Evolutionary conservation across 2,329 filamentous ascomycete species (phyloP), one percentile per base, ranked within the genome.

Genomic region (Colletotrichum tofieldiae): DNA sequence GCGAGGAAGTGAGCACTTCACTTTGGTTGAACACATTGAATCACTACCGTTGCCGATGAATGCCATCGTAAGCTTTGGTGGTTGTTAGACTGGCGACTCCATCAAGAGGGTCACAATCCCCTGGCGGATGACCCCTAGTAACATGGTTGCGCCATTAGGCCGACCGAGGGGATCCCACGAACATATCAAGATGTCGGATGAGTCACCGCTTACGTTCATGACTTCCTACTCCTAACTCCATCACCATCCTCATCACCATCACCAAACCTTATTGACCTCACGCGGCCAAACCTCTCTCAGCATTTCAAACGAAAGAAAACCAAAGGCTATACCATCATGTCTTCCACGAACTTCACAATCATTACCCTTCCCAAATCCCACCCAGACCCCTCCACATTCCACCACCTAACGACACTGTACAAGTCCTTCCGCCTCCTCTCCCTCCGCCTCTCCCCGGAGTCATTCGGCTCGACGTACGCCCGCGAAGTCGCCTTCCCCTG

Each of bases 391-490:
- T 20, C 39, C 4, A 35, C 43, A 49, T 65, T 41, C 20, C 26
- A 45, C 20, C 12, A 41, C 4, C 60, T 69, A 3, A 18, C 51
- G 5, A 7, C 41, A 11, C 54, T 41, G n/a, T 72, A 72, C 68
- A 74, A 72, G 43, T 32, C 41, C 23, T 63, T 72, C 51, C 72
- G 69, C 39, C 72, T 74, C 9, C 11, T 52, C 9, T 65, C 72
- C 11, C 60, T 74, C 32, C 54, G 23, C 32, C 69, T 65, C 12
- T 72, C 69, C 1, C 72, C 72, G 1, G 55, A 59, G 14, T 58
- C 23, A 26, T 74, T 72, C 51, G 69, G 68, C 3, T 68, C 72
- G 3, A 68, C 68, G 2, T 51, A 68, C 39, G 69, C 72, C 18
- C 60, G 65, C n/a, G 72, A 74, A 29, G 64, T n/a, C 26, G 49